Evolutionary conservation across 192 early-diverging fungal species (phyloP), one percentile per base, ranked within the genome.

Genomic region (Umbelopsis ramanniana): DNA sequence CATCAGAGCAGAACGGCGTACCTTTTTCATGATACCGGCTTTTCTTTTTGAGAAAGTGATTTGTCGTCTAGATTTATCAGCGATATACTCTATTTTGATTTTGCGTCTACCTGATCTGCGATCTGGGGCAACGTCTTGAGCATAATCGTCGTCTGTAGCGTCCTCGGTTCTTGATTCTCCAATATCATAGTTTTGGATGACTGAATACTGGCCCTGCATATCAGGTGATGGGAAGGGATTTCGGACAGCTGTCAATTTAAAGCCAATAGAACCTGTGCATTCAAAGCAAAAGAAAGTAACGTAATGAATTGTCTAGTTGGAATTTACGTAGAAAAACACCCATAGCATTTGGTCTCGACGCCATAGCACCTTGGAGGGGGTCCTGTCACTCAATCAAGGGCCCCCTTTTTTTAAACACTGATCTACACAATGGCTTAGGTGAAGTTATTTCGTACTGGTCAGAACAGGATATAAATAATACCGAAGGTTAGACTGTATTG

Each of bases 1-100:
- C 0, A 71, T n/a, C n/a, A 37, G 33, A 63, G 55, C 10, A 12
- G 15, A 6, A 19, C 33, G 26, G 21, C 47, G 12, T 79, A 91
- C 89, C 91, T 97, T 97, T 82, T 97, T 97, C 96, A 97, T 96
- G 70, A 97, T 95, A 46, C 96, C 96, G 17, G 94, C 91, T 76
- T 96, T 96, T 69, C 96, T 85, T 78, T 97, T 97, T 75, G 88
- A 91, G 75, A 97, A 96, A 8, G 96, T 96, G 71, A 96, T 96
- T 73, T 95, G 94, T 48, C 96, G 87, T 74, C 94, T 84, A 67
- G 89, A 90, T 82, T 95, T 96, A 78, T 96, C 96, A 52, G 93
- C 90, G 47, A 97, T 97, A 70, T 92, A 96, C 73, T 95, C 93
- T 75, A 97, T 97, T 78, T 95, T 95, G 82, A 97, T 96, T 81